Base-by-base conservation (phyloP, 1,284 basidiomycete species). In the Cryptococcus amylolentus region DNA sequence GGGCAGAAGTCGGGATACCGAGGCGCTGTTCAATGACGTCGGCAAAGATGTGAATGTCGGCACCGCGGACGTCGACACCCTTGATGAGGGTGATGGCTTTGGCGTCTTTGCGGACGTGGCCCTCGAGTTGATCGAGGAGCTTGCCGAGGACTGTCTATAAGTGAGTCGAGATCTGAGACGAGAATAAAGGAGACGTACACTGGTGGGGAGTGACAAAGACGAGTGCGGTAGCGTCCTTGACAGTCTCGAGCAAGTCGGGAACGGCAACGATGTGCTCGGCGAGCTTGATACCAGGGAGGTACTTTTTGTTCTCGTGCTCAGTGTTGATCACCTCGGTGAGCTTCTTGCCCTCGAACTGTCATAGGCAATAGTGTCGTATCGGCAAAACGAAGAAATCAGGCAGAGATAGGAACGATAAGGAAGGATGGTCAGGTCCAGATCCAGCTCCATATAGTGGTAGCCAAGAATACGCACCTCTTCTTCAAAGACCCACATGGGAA, bases 131-230 rank as follows among this genome's bases (percentile, higher is more conserved):
- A 47, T 78, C 66, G 49, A 81, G 72, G 1, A 61, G 61, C 60
- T 69, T 73, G 26, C 54, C 61, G 26, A 79, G 64, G 70, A 79
- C 73, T 76, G 18, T 35, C 38, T 23, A 35, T 6, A 20, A 8
- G 9, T n/a, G 26, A 9, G 35, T 23, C 27, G 14, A 44, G 23
- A 39, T 27, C 2, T 20, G 35, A 18, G 13, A 39, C n/a, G 12
- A 13, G 42, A 18, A 6, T 31, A 31, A 28, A 44, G 35, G 13
- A 20, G 4, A 52, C 80, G 65, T 31, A 79, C 78, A 77, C 64
- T 81, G 80, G 66, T 84, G 82, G 41, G 82, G 83, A 55, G 82
- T 71, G 39, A 84, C 83, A 59, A 84, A 83, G 47, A 84, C 78
- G 38, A 84, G 65, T 4, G 80, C 78, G 3, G 81, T 82, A 3